These are phyloP conservation scores for Cytospora leucostoma DNA, from an alignment of 2,329 filamentous ascomycete genomes.

Conservation along the genomic window DNA sequence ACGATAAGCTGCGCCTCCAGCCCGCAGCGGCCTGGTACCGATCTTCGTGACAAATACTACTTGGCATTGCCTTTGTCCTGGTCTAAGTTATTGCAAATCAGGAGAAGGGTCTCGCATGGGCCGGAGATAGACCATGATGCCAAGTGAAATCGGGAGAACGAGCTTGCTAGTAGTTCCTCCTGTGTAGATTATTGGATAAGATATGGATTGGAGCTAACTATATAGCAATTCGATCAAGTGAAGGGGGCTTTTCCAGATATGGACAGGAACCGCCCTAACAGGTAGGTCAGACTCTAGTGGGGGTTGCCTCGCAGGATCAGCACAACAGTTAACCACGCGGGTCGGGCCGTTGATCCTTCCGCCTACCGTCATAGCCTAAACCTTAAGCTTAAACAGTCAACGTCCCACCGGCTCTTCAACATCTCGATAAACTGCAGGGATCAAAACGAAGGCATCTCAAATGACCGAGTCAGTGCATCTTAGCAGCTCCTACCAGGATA, in stretches of 20 bases:
- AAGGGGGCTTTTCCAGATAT: neutral
- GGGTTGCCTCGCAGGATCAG: neutral
- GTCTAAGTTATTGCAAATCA: constrained; percentile 1
- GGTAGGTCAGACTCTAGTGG: neutral
- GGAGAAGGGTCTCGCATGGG: constrained; percentile 5
- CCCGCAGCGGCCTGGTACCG: constrained; percentile 2
- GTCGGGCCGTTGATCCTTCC: neutral
- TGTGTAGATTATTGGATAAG: neutral
- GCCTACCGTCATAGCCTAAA: neutral
- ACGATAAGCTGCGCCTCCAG: constrained; percentile 8
- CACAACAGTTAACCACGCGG: neutral
- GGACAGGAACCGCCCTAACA: neutral
- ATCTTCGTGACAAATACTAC: neutral
- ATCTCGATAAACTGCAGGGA: no score
- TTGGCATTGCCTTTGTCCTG: constrained; percentile 4
- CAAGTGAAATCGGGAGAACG: constrained; percentile 6
- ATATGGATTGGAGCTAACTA: neutral
- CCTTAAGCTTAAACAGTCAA: no score
- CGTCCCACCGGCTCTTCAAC: no score
- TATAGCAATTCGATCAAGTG: neutral
- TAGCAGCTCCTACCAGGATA: no score
- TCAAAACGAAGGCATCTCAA: no score
- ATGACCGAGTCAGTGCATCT: no score
- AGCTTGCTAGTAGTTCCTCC: no score
- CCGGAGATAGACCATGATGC: constrained; percentile 15